Percentiles rank a stretch among this genome's conserved stretches.
These are phyloP conservation scores for Eucalyptus marginata DNA, from an alignment of 345 rosid genomes.

Conservation along the genomic window DNA sequence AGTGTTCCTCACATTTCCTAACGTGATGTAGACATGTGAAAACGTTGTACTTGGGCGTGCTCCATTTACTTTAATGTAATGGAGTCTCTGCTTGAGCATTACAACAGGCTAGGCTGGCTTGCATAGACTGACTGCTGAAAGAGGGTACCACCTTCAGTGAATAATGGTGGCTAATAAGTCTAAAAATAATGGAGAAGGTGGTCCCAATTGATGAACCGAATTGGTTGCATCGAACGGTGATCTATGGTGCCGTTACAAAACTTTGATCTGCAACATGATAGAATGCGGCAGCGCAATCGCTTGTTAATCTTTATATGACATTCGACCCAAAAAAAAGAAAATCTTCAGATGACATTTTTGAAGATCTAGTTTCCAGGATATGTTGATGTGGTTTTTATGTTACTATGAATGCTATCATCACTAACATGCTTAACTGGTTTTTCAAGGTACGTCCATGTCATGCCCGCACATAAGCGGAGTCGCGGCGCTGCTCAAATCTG, in stretches of 20 bases:
- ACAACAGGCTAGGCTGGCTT: background rate
- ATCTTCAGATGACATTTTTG: background rate
- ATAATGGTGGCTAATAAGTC: background rate
- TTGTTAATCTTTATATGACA: background rate
- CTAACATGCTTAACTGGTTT: background rate
- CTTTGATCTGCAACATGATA: background rate
- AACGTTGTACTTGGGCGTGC: background rate
- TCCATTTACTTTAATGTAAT: background rate
- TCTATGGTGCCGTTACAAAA: background rate
- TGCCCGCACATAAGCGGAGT: constrained; percentile 94
- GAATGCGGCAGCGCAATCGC: background rate
- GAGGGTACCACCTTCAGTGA: background rate
- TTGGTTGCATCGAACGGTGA: background rate
- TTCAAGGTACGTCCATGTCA: constrained; percentile 87
- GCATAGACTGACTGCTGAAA: background rate
- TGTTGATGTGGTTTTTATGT: background rate
- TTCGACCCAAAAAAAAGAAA: background rate
- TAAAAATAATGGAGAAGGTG: background rate
- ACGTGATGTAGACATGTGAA: background rate
- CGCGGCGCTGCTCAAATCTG: constrained; percentile 80
- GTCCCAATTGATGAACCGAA: background rate
- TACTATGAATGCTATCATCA: background rate
- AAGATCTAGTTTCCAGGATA: background rate
- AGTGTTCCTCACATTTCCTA: background rate
- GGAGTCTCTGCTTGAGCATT: background rate